Conservation (phyloP, 345 rosid genomes). For the Mangifera indica region DNA sequence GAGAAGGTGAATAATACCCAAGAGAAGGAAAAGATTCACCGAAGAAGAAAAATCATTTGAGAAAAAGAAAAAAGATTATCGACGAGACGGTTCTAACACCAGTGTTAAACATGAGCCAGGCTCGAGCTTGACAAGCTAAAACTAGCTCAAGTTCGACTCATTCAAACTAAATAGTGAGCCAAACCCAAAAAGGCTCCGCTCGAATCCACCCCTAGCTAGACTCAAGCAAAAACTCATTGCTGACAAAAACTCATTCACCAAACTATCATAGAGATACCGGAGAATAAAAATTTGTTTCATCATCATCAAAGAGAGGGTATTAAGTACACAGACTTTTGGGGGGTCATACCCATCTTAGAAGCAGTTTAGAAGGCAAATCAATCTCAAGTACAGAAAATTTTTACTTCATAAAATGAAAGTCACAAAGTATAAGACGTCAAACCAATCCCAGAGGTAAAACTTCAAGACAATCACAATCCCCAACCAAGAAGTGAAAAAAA, state of each 20-base stretch:
- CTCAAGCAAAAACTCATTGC: too few species aligned
- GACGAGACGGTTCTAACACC: too few species aligned
- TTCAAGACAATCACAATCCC: slow-evolving; percentile 13
- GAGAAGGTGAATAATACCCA: too few species aligned
- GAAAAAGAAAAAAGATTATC: too few species aligned
- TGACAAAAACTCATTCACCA: not conserved
- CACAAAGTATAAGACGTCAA: slow-evolving; percentile 1
- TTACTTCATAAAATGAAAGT: not conserved
- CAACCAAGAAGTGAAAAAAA: not conserved
- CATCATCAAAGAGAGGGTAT: not conserved
- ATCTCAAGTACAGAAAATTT: slow-evolving; percentile 1
- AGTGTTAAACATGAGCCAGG: too few species aligned
- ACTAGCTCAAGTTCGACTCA: too few species aligned
- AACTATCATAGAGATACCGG: not conserved
- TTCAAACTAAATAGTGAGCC: too few species aligned
- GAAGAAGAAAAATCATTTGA: too few species aligned
- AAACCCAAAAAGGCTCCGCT: too few species aligned
- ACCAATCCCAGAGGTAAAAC: not conserved
- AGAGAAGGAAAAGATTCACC: too few species aligned
- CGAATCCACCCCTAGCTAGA: too few species aligned
- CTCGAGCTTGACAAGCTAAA: too few species aligned
- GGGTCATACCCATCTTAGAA: not conserved
- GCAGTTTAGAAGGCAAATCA: not conserved
- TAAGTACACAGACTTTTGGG: not conserved
- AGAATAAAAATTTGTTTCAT: not conserved